Base-by-base conservation (phyloP, 805 yeast genomes). In the Danielia oregonensis region DNA sequence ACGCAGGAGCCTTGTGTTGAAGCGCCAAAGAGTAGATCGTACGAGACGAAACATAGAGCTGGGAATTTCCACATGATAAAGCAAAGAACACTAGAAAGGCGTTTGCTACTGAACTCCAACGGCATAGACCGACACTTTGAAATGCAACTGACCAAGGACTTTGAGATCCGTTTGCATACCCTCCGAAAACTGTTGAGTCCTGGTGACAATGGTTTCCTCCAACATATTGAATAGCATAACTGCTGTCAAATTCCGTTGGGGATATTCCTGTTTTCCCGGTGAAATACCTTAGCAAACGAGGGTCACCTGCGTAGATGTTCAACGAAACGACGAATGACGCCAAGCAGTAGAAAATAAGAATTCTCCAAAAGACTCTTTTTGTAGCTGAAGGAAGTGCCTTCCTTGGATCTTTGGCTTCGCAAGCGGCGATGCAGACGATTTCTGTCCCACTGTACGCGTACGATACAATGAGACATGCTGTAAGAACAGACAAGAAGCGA, bases 361-460 rank as follows among this genome's bases (percentile, higher is more conserved):
- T 74, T 48, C 89, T 65, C 71, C 84, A 81, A 52, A 84, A 83
- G 2, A 84, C 86, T 46, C 82, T 68, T 46, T 71, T 78, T 2
- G 89, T 83, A 1, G 93, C 91, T 8, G 79, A 70, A 1, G 94
- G 94, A 12, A 86, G 65, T 0, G 91, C 79, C 41, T 71, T 76
- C 44, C 93, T 66, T 4, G 95, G 95, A 44, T 83, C 80, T 40
- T 80, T 68, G n/a, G 89, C 84, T 55, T 86, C 95, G 55, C 89
- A 85, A 5, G 91, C 87, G 2, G 93, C 91, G 35, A 85, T 76
- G 43, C 85, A 78, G 9, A 86, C 89, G 54, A 82, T 78, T 46
- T 86, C 95, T 1, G 88, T 82, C 0, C 95, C 95, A 31, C 83
- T 77, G 50, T 80, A 86, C 0, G 94, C 83, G 55, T 81, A 86